phyloP scores from a whole-genome alignment of 352 stramenopile species.

The Pythium myriotylum region DNA sequence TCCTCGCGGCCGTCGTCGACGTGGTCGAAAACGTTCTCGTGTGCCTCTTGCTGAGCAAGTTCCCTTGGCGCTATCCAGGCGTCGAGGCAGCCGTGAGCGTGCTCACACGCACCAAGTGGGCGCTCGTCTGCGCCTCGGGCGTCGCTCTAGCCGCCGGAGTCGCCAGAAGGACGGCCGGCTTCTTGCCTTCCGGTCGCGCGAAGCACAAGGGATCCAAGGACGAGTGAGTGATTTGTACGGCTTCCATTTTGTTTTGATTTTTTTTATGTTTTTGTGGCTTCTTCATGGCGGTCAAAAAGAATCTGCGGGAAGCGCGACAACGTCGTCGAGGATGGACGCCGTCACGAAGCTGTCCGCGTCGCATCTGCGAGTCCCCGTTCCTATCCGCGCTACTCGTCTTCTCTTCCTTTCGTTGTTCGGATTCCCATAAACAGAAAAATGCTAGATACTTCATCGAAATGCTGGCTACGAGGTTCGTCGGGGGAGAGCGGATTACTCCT shows the following conservation, averaged over 20 bases:
- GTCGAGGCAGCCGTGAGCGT: conserved; percentile 39
- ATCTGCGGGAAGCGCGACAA: not conserved
- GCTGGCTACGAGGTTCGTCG: not conserved
- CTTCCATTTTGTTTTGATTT: conserved; percentile 7
- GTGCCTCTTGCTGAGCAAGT: conserved; percentile 41
- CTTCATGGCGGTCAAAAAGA: conserved; percentile 3
- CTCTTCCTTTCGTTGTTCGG: conserved; percentile 18
- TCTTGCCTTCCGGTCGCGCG: no score
- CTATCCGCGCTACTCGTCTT: not conserved
- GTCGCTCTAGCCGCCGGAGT: conserved; percentile 4
- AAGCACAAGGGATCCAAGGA: no score
- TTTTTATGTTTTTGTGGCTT: conserved; percentile 15
- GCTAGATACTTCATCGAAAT: conserved; percentile 33
- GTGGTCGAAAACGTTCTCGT: conserved; percentile 51
- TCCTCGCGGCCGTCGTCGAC: conserved; percentile 35
- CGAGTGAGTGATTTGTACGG: not conserved
- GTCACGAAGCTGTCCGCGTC: not conserved
- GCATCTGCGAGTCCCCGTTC: not conserved
- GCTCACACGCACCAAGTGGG: conserved; percentile 43
- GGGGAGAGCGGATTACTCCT: conserved; percentile 35
- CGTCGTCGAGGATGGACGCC: not conserved
- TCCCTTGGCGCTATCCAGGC: conserved; percentile 29
- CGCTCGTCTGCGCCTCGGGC: conserved; percentile 16
- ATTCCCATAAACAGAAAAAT: conserved; percentile 31
- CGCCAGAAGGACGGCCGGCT: not conserved